Conservation (phyloP, 148 eudicot genomes). For the Pharnaceum exiguum region DNA sequence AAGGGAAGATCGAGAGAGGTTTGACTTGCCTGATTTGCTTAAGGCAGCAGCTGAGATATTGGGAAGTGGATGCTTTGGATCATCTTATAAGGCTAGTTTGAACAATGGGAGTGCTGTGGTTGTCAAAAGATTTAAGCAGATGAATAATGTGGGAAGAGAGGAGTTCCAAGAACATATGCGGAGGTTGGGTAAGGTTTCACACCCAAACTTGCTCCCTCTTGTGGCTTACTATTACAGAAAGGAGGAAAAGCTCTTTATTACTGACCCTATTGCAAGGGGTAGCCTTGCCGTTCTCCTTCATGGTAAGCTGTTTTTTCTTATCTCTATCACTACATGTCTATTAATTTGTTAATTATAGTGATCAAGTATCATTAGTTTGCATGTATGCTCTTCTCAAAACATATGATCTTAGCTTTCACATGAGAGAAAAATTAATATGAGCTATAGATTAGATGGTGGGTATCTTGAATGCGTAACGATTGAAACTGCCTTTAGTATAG, state of each 20-base stretch:
- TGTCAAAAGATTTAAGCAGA: constrained; percentile 76
- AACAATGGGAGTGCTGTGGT: constrained; percentile 42
- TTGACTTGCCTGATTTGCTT: constrained; percentile 57
- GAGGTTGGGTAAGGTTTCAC: constrained; percentile 58
- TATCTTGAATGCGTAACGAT: too few relatives aligned
- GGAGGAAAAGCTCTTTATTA: constrained; percentile 76
- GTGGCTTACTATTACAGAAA: constrained; percentile 73
- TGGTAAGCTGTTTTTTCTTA: constrained; percentile 30
- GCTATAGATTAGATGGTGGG: too few relatives aligned
- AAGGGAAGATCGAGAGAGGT: constrained; percentile 38
- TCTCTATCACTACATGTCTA: not conserved
- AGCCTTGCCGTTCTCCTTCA: constrained; percentile 76
- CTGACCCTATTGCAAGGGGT: constrained; percentile 42
- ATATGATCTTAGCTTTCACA: too few relatives aligned
- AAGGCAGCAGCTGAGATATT: constrained; percentile 72
- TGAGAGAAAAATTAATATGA: too few relatives aligned
- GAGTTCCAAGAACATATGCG: constrained; percentile 87
- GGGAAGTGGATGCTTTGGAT: constrained; percentile 78
- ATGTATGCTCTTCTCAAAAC: too few relatives aligned
- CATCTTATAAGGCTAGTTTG: constrained; percentile 66
- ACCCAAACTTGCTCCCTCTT: constrained; percentile 61
- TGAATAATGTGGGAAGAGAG: constrained; percentile 75
- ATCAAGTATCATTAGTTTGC: not conserved
- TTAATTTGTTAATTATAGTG: not conserved
- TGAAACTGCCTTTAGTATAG: too few relatives aligned